These are phyloP conservation scores for Boletellus emodensis DNA, from an alignment of 768 basidiomycete genomes.

Conservation along the genomic window DNA sequence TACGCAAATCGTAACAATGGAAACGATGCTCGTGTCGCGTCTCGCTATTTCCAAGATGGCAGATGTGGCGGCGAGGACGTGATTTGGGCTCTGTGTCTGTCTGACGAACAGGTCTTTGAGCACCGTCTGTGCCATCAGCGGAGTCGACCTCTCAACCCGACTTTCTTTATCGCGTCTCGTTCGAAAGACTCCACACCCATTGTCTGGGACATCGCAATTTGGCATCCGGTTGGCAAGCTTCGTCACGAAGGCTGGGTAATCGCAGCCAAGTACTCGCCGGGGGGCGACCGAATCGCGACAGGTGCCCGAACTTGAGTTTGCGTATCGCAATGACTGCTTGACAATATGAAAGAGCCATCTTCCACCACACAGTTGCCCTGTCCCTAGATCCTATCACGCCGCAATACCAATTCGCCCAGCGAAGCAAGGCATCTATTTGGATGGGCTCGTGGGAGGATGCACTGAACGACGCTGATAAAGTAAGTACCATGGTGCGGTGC, in stretches of 20 bases:
- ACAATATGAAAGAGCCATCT: slow-evolving; percentile 1
- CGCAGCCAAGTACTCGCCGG: not conserved
- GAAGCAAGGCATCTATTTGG: slow-evolving; percentile 1
- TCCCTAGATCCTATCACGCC: not conserved
- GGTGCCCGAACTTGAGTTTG: not conserved
- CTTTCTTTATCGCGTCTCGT: not conserved
- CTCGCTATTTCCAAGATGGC: slow-evolving; percentile 3
- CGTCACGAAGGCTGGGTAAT: not conserved
- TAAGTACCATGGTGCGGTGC: not conserved
- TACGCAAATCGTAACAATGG: not conserved
- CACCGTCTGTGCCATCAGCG: not conserved
- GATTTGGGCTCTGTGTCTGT: not conserved
- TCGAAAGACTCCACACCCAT: not conserved
- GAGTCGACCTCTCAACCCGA: slow-evolving; percentile 1
- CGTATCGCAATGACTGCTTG: not conserved
- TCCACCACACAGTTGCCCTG: slow-evolving; percentile 4
- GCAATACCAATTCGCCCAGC: not conserved
- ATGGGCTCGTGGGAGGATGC: not conserved
- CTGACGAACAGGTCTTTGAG: not conserved
- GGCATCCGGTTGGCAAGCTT: not conserved
- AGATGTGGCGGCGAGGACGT: slow-evolving; percentile 1
- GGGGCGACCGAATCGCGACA: slow-evolving; percentile 2
- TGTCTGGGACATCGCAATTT: not conserved
- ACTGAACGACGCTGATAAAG: too few species aligned
- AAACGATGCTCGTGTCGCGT: not conserved